Evolutionary conservation across 2,329 filamentous ascomycete genomes (phyloP), one percentile per base, ranked within the genome.

Genomic region (Xenoacremonium recifei): DNA sequence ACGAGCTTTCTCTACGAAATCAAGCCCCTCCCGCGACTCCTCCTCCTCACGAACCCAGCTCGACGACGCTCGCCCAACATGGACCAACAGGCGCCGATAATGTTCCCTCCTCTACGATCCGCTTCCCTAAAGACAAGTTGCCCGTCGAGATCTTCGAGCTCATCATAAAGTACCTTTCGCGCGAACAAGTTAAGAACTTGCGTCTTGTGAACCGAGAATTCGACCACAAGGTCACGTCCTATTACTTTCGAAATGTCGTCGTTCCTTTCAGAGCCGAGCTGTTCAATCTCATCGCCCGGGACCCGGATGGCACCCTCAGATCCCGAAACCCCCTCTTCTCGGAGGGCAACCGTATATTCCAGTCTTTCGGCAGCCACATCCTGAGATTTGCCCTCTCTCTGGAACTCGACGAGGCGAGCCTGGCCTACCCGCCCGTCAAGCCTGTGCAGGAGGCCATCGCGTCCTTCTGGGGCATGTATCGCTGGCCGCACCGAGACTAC

Each of bases 261-360:
- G 77, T 84, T 2, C 79, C 80, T 2, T 87, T 87, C 64, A 78
- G 76, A 31, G 75, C 79, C 2, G 77, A 84, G 50, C 76, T 87
- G 18, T 84, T 80, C 57, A 74, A 73, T 33, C 54, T 39, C 53
- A 37, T 61, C 15, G 45, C 35, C 20, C 46, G 43, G 30, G 54
- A 57, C 27, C 48, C 55, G 15, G 45, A 53, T 23, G 53, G 49
- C 35, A 42, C 39, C 23, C 23, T 57, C 20, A 45, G 56, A 21
- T 49, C 59, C 1, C 52, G 56, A 9, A 55, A 58, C 5, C 44
- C 46, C 6, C 52, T 68, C 25, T 60, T 69, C 19, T 62, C 61
- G 51, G 73, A 73, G 42, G 80, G 80, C 23, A 75, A 84, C 57
- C 70, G 77, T 45, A 75, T 85, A 21, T 84, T 85, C 51, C 64